Conservation (phyloP, 2,329 filamentous ascomycete species). For the Colletotrichum sp. region DNA sequence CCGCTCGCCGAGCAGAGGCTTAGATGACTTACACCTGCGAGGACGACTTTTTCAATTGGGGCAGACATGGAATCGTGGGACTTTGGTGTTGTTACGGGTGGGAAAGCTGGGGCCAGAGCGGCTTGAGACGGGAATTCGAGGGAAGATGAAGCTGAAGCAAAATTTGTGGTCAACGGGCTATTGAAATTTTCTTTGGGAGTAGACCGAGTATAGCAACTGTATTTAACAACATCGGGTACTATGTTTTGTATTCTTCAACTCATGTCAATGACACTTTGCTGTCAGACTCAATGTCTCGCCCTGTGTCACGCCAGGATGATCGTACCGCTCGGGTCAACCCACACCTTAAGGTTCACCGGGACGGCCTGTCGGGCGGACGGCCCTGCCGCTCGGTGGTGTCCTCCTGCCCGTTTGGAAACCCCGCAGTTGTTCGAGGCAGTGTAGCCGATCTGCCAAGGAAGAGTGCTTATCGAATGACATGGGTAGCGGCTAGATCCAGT, state of each 20-base stretch:
- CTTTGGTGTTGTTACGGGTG: neutral
- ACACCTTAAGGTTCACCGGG: slow-evolving; percentile 2
- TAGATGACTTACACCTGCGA: slow-evolving; percentile 4
- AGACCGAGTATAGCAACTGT: neutral
- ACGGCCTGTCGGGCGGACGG: neutral
- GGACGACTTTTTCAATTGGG: neutral
- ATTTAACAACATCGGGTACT: neutral
- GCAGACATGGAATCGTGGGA: neutral
- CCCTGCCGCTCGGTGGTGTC: neutral
- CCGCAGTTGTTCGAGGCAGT: neutral
- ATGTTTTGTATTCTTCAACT: neutral
- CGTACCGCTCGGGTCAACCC: neutral
- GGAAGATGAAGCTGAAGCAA: neutral
- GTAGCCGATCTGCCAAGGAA: neutral
- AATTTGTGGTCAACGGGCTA: neutral
- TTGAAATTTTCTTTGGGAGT: neutral
- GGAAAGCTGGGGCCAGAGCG: neutral
- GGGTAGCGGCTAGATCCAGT: neutral
- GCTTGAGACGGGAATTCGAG: neutral
- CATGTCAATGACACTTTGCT: neutral
- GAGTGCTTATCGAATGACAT: neutral
- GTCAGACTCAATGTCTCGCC: neutral
- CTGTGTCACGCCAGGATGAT: neutral
- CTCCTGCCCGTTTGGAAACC: neutral
- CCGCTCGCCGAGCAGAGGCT: neutral